Evolutionary conservation across 2,329 filamentous ascomycete species (phyloP), one percentile per base, ranked within the genome.

Genomic region (Sporothrix mexicana): DNA sequence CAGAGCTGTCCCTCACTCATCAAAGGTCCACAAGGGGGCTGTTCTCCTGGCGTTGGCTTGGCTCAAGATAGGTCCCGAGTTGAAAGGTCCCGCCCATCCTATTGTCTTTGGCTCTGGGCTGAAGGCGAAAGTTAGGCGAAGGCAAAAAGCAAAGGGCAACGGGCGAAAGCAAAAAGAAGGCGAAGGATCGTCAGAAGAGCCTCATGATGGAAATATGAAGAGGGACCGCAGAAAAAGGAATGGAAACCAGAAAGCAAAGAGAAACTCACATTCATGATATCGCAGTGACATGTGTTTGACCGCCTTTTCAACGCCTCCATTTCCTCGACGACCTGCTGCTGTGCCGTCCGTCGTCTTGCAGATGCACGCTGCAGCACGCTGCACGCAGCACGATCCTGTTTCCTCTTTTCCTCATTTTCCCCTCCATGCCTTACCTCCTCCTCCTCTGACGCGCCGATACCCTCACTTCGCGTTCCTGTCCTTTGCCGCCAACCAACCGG

Each of bases 381-480:
- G 30, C 30, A 36, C 30, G 30, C 12, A 47, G 41, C 61, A 66
- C 61, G 61, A 66, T 66, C 61, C 61, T 66, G 61, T 47, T 47
- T 45, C 61, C n/a, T 23, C 30, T 17, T 55, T 55, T 10, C 47
- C 15, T 51, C 30, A 7, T 55, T 1, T 61, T 20, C 20, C 59
- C 61, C 61, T 47, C 61, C 13, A 30, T 36, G 30, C 30, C 30
- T 36, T 36, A 36, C 45, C 13, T n/a, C n/a, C n/a, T n/a, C n/a
- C 45, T 51, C 64, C 45, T 51, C 45, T 51, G 43, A 53, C 64
- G 64, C 64, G 64, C 45, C 30, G 62, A 51, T 43, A 51, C 62
- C 62, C 62, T 68, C 64, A 8, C 15, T 41, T 69, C 66, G 66
- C 66, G 66, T 69, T 55, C 49, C 49, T 69, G 49, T 41, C 49